These are phyloP conservation scores for Neoscytalidium dimidiatum DNA, from an alignment of 2,329 filamentous ascomycete genomes.

Conservation along the genomic window DNA sequence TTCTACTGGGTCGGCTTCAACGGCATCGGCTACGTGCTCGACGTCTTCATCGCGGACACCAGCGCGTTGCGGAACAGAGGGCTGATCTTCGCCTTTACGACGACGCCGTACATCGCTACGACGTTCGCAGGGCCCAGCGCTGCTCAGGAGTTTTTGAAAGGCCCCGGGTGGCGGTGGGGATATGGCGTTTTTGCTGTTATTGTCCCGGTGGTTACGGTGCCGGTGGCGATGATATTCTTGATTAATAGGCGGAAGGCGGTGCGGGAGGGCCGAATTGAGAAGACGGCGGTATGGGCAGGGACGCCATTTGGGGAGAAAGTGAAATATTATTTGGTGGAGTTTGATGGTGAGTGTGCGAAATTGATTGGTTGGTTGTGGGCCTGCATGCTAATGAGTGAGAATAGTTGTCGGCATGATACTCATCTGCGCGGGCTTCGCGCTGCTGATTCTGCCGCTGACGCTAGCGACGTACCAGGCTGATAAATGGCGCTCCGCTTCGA, in stretches of 20 bases:
- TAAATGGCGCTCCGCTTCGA: conserved; percentile 39
- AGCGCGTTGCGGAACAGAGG: conserved; percentile 66
- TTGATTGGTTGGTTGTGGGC: too few relatives aligned
- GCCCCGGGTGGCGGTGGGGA: conserved; percentile 66
- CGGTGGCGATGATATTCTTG: conserved; percentile 35
- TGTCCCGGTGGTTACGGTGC: conserved; percentile 60
- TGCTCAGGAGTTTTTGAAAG: conserved; percentile 55
- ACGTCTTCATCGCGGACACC: conserved; percentile 69
- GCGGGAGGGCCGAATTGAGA: neutral
- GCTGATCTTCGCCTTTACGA: conserved; percentile 63
- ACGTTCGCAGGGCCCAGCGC: conserved; percentile 64
- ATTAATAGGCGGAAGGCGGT: neutral
- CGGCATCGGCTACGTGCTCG: conserved; percentile 63
- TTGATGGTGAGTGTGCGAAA: conserved; percentile 13
- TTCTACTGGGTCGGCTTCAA: conserved; percentile 65
- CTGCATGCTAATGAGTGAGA: neutral
- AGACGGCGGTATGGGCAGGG: conserved; percentile 1
- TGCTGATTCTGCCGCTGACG: conserved; percentile 69
- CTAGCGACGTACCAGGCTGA: conserved; percentile 21
- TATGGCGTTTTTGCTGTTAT: conserved; percentile 69
- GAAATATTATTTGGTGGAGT: neutral
- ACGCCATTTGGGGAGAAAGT: neutral
- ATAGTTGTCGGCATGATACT: conserved; percentile 62
- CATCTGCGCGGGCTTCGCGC: conserved; percentile 59
- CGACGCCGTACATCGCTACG: conserved; percentile 66